Conservation (phyloP, 2,329 filamentous ascomycete genomes). For the Ascochyta lentis region DNA sequence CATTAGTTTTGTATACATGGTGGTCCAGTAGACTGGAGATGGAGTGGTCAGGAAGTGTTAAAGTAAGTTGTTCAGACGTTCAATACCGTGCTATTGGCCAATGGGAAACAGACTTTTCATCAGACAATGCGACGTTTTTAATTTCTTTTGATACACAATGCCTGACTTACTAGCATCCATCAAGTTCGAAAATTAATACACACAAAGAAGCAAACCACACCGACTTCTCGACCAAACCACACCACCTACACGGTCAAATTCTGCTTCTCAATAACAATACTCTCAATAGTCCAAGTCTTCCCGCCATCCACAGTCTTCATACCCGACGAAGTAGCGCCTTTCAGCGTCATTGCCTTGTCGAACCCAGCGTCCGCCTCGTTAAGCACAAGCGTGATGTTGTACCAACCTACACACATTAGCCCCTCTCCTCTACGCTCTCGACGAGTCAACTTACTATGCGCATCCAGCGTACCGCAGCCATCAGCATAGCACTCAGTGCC, state of each 20-base stretch:
- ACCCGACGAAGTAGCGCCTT: slow-evolving; percentile 3
- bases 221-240: too few species aligned
- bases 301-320: slow-evolving; percentile 12
- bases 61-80: too few species aligned
- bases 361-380: slow-evolving; percentile 10
- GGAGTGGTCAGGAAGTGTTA: too few species aligned
- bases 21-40: too few species aligned
- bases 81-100: too few species aligned
- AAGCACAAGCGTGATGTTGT: slow-evolving; percentile 15
- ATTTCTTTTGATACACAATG: too few species aligned
- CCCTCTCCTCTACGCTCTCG: background rate
- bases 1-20: too few species aligned
- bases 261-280: slow-evolving; percentile 16
- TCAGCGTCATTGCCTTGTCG: slow-evolving; percentile 5
- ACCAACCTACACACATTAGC: slow-evolving; percentile 4
- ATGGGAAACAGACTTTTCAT: too few species aligned
- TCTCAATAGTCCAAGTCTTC: slow-evolving; percentile 20
- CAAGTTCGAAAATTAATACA: background rate
- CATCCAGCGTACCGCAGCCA: slow-evolving; percentile 10
- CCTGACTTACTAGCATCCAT: too few species aligned
- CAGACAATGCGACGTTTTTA: too few species aligned
- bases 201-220: background rate
- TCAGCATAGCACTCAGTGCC: slow-evolving; percentile 9
- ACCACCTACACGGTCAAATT: background rate
- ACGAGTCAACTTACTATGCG: background rate